These are phyloP conservation scores for Botrytis squamosa DNA, from an alignment of 2,329 filamentous ascomycete species.

Conservation along the genomic window DNA sequence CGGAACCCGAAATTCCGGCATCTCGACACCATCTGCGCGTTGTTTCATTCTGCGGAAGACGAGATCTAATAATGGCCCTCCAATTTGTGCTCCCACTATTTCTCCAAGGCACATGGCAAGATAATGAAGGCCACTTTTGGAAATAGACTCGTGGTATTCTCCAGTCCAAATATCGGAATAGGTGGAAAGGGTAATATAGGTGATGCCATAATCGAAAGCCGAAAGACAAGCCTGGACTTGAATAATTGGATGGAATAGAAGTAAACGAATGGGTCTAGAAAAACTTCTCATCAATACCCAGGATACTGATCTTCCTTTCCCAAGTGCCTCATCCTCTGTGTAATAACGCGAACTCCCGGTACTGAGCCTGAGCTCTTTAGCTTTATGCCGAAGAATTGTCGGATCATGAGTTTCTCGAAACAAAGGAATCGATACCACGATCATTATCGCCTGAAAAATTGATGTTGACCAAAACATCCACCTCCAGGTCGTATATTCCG, in stretches of 20 bases:
- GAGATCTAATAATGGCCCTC: constrained; percentile 36
- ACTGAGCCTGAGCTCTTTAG: background rate
- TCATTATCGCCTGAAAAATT: constrained; percentile 42
- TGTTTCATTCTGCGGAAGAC: constrained; percentile 22
- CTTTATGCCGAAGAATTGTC: constrained; percentile 43
- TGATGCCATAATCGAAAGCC: background rate
- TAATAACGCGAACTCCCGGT: background rate
- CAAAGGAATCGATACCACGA: constrained; percentile 45
- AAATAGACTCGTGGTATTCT: constrained; percentile 40
- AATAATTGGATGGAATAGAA: background rate
- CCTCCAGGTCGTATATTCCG: constrained; percentile 48
- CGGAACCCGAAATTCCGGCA: constrained; percentile 61
- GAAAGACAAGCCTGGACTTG: background rate
- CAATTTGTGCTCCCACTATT: constrained; percentile 37
- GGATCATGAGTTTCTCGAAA: constrained; percentile 51
- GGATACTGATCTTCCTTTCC: constrained; percentile 23
- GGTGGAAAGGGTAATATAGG: background rate
- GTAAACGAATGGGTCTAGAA: background rate
- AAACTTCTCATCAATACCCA: constrained; percentile 28
- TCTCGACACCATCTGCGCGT: constrained; percentile 52
- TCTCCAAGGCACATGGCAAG: constrained; percentile 48
- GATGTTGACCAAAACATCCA: constrained; percentile 54
- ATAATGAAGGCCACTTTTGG: constrained; percentile 57
- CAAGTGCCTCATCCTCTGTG: constrained; percentile 38
- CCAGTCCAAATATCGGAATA: background rate